These are phyloP conservation scores for Yamadazyma endophytica DNA, from an alignment of 805 yeast species.

Conservation along the genomic window DNA sequence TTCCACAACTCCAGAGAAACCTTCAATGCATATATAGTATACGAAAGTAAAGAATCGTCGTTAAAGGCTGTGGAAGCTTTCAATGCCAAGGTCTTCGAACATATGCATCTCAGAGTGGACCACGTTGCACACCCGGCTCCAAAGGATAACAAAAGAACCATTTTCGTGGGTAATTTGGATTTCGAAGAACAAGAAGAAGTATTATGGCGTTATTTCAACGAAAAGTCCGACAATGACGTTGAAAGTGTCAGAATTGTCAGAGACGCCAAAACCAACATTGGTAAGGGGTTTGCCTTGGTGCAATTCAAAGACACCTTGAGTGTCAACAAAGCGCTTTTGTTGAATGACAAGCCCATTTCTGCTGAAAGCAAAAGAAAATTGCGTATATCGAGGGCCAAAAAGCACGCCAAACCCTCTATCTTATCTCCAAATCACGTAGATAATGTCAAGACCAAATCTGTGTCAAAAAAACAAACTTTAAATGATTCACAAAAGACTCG, in stretches of 20 bases:
- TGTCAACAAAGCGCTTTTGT: slow-evolving; percentile 76
- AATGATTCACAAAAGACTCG: slow-evolving; percentile 69
- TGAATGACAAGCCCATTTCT: slow-evolving; percentile 62
- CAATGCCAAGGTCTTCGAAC: slow-evolving; percentile 66
- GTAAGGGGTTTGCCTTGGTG: slow-evolving; percentile 96
- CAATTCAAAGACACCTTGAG: slow-evolving; percentile 73
- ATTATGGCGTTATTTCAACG: slow-evolving; percentile 74
- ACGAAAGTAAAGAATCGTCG: slow-evolving; percentile 48
- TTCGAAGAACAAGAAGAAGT: slow-evolving; percentile 91
- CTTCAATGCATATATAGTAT: slow-evolving; percentile 86
- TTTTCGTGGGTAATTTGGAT: slow-evolving; percentile 91
- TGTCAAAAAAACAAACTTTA: slow-evolving; percentile 22
- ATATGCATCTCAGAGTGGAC: slow-evolving; percentile 84
- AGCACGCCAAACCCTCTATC: slow-evolving; percentile 36
- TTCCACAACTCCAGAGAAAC: slow-evolving; percentile 75
- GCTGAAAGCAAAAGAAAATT: slow-evolving; percentile 50
- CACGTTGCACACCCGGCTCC: slow-evolving; percentile 88
- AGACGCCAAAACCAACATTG: slow-evolving; percentile 89
- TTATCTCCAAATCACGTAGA: slow-evolving; percentile 43
- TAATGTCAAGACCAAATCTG: slow-evolving; percentile 23
- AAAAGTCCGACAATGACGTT: slow-evolving; percentile 46
- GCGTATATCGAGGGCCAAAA: slow-evolving; percentile 63
- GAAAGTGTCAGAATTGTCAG: slow-evolving; percentile 88
- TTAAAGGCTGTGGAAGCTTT: slow-evolving; percentile 42
- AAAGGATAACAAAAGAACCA: slow-evolving; percentile 76